Evolutionary conservation across 139 green algal species (phyloP), one percentile per base, ranked within the genome.

Genomic region (Coelastrella sp.): DNA sequence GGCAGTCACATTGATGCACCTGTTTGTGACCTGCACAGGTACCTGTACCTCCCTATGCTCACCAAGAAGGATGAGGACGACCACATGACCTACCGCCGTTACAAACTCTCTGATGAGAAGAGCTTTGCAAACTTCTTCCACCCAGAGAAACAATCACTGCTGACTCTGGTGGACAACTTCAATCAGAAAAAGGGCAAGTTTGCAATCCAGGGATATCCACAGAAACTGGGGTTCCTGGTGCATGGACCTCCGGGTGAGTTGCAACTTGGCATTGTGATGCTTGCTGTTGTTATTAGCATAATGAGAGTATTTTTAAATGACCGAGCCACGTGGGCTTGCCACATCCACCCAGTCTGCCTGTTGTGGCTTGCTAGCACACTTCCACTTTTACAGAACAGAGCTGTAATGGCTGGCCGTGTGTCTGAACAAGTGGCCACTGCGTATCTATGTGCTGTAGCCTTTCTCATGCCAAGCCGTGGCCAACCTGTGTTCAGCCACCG

Each of bases 221-320:
- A 92, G 10, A 94, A 94, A 78, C 92, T 94, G 56, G 92, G 92
- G 22, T 88, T 95, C 78, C 84, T 95, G 85, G 79, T 95, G 85
- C 85, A 93, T 74, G 92, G 92, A 4, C 92, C 92, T 8, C 92
- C 92, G 58, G 65, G 94, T 87, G 24, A 24, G 78, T 24, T 78
- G 63, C 63, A 14, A 72, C 63, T 72, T 14, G 63, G 1, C 12
- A 17, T 4, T 11, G n/a, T n/a, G n/a, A 9, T 11, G 17, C 19
- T 25, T 78, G 70, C 70, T 78, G 70, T 6, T n/a, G 14, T 4
- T 78, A 49, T 49, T 3, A 49, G 1, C 35, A 49, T 1, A 49
- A 1, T 49, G 35, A 49, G 35, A 49, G 35, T 49, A 3, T 49
- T 49, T 49, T 3, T 3, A 49, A 49, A 49, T 49, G 35, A 49